phyloP scores from a whole-genome alignment of 2,329 filamentous ascomycete species.

The Coleophoma eucalyptorum region DNA sequence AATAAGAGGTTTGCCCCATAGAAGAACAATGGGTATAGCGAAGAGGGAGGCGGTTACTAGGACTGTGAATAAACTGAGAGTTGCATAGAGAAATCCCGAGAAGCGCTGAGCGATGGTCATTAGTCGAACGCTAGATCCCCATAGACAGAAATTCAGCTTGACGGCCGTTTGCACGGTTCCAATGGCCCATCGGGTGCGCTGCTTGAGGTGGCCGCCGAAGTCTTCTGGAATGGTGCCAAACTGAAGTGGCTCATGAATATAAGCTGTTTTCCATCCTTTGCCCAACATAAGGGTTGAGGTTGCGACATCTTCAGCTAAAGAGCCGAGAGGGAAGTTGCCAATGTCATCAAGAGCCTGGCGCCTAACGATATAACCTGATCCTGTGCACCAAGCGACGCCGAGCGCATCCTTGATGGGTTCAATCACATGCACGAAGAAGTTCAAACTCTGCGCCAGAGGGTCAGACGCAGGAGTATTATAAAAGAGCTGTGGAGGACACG shows the following conservation, averaged over 20 bases:
- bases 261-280: conserved; percentile 56
- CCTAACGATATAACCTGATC: conserved; percentile 55
- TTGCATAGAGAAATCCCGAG: neutral
- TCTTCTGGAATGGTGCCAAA: conserved; percentile 54
- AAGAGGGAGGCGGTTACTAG: neutral
- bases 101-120: neutral
- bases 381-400: conserved; percentile 55
- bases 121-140: conserved; percentile 35
- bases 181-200: conserved; percentile 50
- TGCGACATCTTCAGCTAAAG: conserved; percentile 54
- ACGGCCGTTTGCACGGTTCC: conserved; percentile 53
- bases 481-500: conserved; percentile 36
- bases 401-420: conserved; percentile 37
- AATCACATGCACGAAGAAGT: conserved; percentile 48
- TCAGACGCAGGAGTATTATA: conserved; percentile 56
- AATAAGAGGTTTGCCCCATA: neutral
- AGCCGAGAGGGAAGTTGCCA: conserved; percentile 54
- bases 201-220: conserved; percentile 47
- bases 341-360: conserved; percentile 54
- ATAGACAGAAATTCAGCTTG: conserved; percentile 55
- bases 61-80: neutral
- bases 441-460: conserved; percentile 48
- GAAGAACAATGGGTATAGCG: neutral
- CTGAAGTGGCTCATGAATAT: conserved; percentile 53
- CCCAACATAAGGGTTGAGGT: conserved; percentile 54